Percentiles rank a stretch among this genome's conserved stretches.
Conservation (phyloP, 2,329 filamentous ascomycete species). For the Cytospora paraplurivora region DNA sequence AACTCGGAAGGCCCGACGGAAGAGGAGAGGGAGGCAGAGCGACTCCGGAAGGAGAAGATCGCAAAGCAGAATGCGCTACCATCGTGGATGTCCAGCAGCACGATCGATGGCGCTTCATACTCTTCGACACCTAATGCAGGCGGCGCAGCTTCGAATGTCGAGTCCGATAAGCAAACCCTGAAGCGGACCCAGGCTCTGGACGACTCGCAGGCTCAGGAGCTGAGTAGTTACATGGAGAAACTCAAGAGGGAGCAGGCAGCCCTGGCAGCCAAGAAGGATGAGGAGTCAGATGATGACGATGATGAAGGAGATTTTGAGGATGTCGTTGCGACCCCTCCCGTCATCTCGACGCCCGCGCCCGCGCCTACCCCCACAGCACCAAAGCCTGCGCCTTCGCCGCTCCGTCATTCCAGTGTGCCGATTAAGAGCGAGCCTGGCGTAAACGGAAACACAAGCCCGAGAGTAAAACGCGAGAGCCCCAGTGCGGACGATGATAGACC, state of each 20-base stretch:
- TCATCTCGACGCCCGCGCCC: conserved; percentile 34
- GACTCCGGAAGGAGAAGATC: conserved; percentile 65
- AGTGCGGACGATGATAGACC: conserved; percentile 48
- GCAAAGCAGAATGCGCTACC: conserved; percentile 71
- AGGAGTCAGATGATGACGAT: conserved; percentile 44
- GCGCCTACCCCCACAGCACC: conserved; percentile 9
- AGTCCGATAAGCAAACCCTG: conserved; percentile 52
- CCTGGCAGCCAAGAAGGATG: conserved; percentile 51
- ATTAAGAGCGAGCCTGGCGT: conserved; percentile 41
- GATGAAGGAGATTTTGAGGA: conserved; percentile 55
- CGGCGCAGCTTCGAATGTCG: conserved; percentile 38
- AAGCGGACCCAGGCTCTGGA: conserved; percentile 40
- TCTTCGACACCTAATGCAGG: conserved; percentile 41
- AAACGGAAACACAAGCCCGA: conserved; percentile 31
- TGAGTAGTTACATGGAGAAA: conserved; percentile 69
- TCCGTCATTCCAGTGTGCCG: conserved; percentile 35
- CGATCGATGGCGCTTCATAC: conserved; percentile 66
- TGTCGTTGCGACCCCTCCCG: conserved; percentile 44
- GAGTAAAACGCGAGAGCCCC: conserved; percentile 28
- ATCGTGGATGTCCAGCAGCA: conserved; percentile 71
- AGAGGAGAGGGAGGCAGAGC: conserved; percentile 66
- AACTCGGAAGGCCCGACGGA: conserved; percentile 66
- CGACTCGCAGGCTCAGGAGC: conserved; percentile 56
- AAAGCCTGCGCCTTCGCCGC: conserved; percentile 33
- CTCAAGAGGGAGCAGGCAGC: conserved; percentile 56